Conservation (phyloP, 1,284 basidiomycete genomes). For the Thelephora terrestris region DNA sequence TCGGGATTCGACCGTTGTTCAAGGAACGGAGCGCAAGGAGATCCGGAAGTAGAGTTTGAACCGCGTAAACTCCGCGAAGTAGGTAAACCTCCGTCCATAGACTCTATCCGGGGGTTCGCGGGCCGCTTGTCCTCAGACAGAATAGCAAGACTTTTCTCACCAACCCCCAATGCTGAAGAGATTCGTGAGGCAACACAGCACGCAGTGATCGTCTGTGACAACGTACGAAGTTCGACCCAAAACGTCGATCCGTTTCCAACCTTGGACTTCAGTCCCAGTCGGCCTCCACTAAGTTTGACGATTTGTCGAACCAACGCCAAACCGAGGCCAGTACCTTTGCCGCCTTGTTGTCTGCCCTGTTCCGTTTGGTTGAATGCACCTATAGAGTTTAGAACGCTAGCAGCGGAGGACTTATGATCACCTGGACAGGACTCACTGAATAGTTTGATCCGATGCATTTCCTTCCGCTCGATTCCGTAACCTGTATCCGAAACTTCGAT, state of each 20-base stretch:
- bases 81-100: too few relatives aligned
- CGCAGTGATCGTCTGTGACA: background rate
- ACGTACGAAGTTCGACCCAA: slow-evolving; percentile 68
- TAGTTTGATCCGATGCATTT: slow-evolving; percentile 66
- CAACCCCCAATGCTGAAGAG: slow-evolving; percentile 28
- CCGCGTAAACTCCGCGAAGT: too few relatives aligned
- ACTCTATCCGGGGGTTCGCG: too few relatives aligned
- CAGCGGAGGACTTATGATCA: background rate
- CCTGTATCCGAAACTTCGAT: slow-evolving; percentile 81
- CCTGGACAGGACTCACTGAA: slow-evolving; percentile 45
- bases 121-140: slow-evolving; percentile 5
- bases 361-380: slow-evolving; percentile 74
- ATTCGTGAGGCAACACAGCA: slow-evolving; percentile 4
- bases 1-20: too few relatives aligned
- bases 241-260: slow-evolving; percentile 59
- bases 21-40: too few relatives aligned
- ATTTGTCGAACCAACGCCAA: slow-evolving; percentile 85
- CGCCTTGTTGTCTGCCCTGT: slow-evolving; percentile 74
- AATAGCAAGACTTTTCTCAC: slow-evolving; percentile 20
- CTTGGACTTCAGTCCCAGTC: slow-evolving; percentile 64
- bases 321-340: slow-evolving; percentile 84
- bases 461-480: slow-evolving; percentile 59
- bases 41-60: too few relatives aligned
- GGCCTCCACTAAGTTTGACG: slow-evolving; percentile 73
- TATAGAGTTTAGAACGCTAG: slow-evolving; percentile 16